Base-by-base conservation (phyloP, 2,329 filamentous ascomycete species). In the Diaporthe batatas region DNA sequence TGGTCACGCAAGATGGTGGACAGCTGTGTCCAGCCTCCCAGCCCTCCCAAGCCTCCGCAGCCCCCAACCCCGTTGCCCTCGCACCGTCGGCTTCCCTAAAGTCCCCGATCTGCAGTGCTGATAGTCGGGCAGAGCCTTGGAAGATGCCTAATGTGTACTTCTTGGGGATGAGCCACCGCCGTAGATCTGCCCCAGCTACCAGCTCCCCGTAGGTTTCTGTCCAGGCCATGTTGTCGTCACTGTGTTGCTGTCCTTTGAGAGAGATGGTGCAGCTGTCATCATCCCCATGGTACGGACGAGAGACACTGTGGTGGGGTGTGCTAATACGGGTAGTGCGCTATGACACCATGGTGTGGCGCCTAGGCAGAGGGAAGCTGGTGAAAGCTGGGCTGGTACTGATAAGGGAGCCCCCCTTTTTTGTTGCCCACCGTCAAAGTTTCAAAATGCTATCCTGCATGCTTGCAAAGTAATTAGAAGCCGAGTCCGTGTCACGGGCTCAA, bases 1-100 rank as follows among this genome's bases (percentile, higher is more conserved):
- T 23, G 68, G n/a, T 71, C 68, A 71, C 44, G 57, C 68, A 53
- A 64, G 47, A 70, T 72, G 70, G 69, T 57, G 54, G 59, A 21
- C 47, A 69, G 62, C 32, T 67, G 10, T 23, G 49, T n/a, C n/a
- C n/a, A n/a, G n/a, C n/a, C n/a, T n/a, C n/a, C n/a, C n/a, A n/a
- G n/a, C n/a, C 39, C 11, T 42, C 39, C 39, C 10, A 47, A 62
- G 55, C 59, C 70, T 47, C 51, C 69, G 39, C 23, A 25, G 21
- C 49, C 12, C 34, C 36, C 57, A 18, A 8, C 32, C 18, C 57
- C 11, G 32, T 49, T 23, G 42, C 42, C 54, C 59, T 14, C n/a
- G 39, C 16, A 11, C 8, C 29, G 36, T 70, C 34, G 36, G 34
- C 68, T 34, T 39, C 23, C 67, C 29, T 25, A 54, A 29, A 25